A percentile compares a stretch with the other conserved stretches of the same genome.
Evolutionary conservation across 1,284 basidiomycete genomes (phyloP).

Genomic region (Ceratobasidium sp.): DNA sequence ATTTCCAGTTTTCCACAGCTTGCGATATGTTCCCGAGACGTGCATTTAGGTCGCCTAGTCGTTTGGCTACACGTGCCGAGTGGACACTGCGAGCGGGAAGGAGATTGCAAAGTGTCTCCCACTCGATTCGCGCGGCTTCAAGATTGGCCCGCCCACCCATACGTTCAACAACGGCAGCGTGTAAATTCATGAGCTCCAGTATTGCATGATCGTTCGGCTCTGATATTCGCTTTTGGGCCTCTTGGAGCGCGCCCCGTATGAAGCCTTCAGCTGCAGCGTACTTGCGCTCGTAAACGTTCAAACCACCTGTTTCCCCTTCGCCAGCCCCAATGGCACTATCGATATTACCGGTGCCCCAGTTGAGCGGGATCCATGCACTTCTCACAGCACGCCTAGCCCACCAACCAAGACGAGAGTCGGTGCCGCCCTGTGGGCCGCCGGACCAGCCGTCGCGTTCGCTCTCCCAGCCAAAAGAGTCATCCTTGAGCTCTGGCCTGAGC

Average conservation of each 20-base stretch:
- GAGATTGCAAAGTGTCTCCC: slow-evolving; percentile 61
- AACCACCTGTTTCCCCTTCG: slow-evolving; percentile 50
- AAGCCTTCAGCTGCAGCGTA: slow-evolving; percentile 53
- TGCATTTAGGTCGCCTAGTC: slow-evolving; percentile 71
- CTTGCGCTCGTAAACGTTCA: slow-evolving; percentile 58
- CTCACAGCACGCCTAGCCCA: slow-evolving; percentile 70
- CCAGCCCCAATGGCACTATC: slow-evolving; percentile 45
- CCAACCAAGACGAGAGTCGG: slow-evolving; percentile 72
- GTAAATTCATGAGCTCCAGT: slow-evolving; percentile 64
- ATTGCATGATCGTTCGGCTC: slow-evolving; percentile 59
- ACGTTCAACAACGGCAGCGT: slow-evolving; percentile 70
- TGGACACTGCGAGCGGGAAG: slow-evolving; percentile 64
- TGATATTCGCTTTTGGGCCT: slow-evolving; percentile 48
- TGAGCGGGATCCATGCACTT: slow-evolving; percentile 76
- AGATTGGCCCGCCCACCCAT: slow-evolving; percentile 54
- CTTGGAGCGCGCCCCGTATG: slow-evolving; percentile 49
- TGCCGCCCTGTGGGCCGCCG: slow-evolving; percentile 71
- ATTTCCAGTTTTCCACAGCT: slow-evolving; percentile 45
- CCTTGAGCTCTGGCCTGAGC: slow-evolving; percentile 59
- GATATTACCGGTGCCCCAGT: slow-evolving; percentile 67
- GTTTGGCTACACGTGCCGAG: slow-evolving; percentile 61
- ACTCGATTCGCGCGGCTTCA: slow-evolving; percentile 59
- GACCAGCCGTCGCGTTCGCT: slow-evolving; percentile 74
- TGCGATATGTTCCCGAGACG: slow-evolving; percentile 52
- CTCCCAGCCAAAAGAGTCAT: slow-evolving; percentile 77